A percentile compares a stretch with the other conserved stretches of the same genome.
These are phyloP conservation scores for Thermothielavioides terrestris DNA, from an alignment of 495 filamentous ascomycete species.

Conservation along the genomic window DNA sequence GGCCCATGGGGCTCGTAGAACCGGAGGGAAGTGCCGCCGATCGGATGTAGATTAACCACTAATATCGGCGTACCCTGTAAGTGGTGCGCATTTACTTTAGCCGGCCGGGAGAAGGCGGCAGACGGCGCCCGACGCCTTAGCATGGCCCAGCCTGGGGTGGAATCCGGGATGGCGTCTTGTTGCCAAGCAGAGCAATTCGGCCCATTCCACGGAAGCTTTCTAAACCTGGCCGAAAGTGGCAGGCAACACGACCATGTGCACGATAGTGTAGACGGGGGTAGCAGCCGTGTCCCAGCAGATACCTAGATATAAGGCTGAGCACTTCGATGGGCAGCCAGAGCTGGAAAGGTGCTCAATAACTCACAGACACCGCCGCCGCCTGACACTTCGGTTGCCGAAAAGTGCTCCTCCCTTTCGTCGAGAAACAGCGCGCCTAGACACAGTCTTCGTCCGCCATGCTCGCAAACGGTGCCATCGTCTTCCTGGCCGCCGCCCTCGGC, in stretches of 20 bases:
- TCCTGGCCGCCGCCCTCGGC: slow-evolving; percentile 15
- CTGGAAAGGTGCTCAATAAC: too few relatives aligned
- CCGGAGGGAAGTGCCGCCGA: slow-evolving; percentile 7
- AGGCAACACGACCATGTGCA: too few relatives aligned
- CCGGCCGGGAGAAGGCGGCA: slow-evolving; percentile 17
- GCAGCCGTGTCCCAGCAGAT: too few relatives aligned
- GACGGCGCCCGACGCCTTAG: slow-evolving; percentile 3
- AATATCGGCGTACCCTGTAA: slow-evolving; percentile 2
- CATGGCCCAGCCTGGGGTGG: background rate
- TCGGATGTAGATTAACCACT: slow-evolving; percentile 5
- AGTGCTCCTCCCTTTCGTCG: too few relatives aligned
- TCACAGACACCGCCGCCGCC: background rate
- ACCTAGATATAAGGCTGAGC: background rate
- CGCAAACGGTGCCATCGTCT: slow-evolving; percentile 6
- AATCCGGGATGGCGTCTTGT: slow-evolving; percentile 8
- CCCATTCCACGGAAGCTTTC: slow-evolving; percentile 7
- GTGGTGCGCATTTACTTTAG: slow-evolving; percentile 13
- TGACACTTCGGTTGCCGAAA: background rate
- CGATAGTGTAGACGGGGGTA: background rate
- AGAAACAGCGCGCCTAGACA: background rate
- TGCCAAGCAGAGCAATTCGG: slow-evolving; percentile 9
- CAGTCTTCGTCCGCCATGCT: slow-evolving; percentile 15
- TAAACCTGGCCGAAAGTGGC: too few relatives aligned
- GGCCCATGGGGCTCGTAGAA: background rate
- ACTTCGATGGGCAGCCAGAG: background rate